A percentile compares a stretch with the other conserved stretches of the same genome.
Evolutionary conservation across 2,329 filamentous ascomycete species (phyloP).

Genomic region (Fusarium sp.): DNA sequence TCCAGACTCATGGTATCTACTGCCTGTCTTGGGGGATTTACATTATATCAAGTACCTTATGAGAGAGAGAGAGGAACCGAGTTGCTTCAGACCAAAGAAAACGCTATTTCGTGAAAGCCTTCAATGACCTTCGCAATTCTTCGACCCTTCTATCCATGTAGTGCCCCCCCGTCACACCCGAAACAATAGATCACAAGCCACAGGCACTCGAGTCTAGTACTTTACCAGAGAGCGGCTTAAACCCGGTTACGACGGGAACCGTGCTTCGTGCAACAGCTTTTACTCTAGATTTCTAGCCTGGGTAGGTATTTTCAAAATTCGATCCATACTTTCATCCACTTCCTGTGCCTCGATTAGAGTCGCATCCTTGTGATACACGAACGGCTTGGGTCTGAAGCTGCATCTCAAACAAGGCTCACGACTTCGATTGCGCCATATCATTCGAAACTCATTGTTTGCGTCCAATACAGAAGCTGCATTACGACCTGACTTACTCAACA

Average conservation of each 20-base stretch:
- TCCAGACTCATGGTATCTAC: not conserved
- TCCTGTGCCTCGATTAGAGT: conserved; percentile 36
- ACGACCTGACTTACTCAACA: not conserved
- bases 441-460: not conserved
- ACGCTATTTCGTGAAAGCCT: not conserved
- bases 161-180: conserved; percentile 26
- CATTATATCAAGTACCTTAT: not conserved
- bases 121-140: not conserved
- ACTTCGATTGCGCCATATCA: conserved; percentile 4
- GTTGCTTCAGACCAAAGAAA: not conserved
- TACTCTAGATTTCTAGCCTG: not conserved
- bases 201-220: not conserved
- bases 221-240: conserved; percentile 18
- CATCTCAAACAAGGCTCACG: conserved; percentile 3
- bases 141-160: conserved; percentile 12
- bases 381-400: conserved; percentile 11
- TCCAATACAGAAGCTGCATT: not conserved
- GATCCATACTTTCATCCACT: conserved; percentile 36
- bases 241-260: conserved; percentile 28
- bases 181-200: conserved; percentile 37
- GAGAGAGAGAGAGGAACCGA: not conserved
- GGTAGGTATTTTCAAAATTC: conserved; percentile 34
- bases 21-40: not conserved
- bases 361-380: conserved; percentile 21
- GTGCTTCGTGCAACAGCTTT: conserved; percentile 24